Evolutionary conservation across 73 alveolate genomes (phyloP).

Genomic region (Blepharisma japonicum): DNA sequence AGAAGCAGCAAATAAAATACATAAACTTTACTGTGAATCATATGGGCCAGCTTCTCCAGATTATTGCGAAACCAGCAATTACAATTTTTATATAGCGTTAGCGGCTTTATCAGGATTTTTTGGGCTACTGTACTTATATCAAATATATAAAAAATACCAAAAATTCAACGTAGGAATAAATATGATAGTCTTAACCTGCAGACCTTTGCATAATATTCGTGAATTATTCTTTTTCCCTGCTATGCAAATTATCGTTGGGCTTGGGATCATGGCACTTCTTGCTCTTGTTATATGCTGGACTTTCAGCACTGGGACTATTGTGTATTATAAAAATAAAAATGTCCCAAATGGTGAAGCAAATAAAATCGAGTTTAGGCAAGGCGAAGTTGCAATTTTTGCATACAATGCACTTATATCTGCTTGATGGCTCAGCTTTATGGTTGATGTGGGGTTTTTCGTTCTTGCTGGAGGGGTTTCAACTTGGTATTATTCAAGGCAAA

Average conservation of each 20-base stretch:
- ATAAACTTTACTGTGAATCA: not conserved
- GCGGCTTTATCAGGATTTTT: not conserved
- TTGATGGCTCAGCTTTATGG: slow-evolving; percentile 16
- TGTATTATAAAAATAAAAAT: not conserved
- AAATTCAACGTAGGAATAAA: not conserved
- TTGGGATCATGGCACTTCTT: not conserved
- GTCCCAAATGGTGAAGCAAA: not conserved
- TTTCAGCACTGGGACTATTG: not conserved
- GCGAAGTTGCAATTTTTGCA: not conserved
- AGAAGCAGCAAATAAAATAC: not conserved
- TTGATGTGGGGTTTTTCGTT: slow-evolving; percentile 19
- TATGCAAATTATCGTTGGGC: not conserved
- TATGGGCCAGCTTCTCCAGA: slow-evolving; percentile 16
- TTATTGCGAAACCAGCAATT: not conserved
- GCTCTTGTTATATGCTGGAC: slow-evolving; percentile 17
- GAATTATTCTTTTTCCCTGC: slow-evolving; percentile 8
- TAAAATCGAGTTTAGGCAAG: not conserved
- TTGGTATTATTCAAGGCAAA: slow-evolving; percentile 24
- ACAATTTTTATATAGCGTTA: not conserved
- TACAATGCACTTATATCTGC: slow-evolving; percentile 5
- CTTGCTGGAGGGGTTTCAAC: slow-evolving; percentile 15
- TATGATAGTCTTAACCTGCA: slow-evolving; percentile 6
- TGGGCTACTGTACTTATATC: not conserved
- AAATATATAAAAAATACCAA: not conserved
- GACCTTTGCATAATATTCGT: not conserved